Base-by-base conservation (phyloP, 257 asterid genomes). In the Fraxinus quadrangulata region DNA sequence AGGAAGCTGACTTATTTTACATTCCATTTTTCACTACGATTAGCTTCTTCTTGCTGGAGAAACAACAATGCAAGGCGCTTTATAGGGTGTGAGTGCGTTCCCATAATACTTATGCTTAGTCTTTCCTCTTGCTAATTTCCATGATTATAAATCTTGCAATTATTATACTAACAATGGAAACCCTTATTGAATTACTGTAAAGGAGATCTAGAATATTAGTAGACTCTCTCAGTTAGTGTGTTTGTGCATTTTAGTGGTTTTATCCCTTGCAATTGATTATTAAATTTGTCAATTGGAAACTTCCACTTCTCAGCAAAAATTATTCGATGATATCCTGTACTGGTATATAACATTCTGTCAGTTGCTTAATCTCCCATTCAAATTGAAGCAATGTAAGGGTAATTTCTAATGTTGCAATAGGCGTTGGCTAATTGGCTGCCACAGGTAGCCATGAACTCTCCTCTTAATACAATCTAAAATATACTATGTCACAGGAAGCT, bases 1-100 rank as follows among this genome's bases (percentile, higher is more conserved):
- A 93, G 81, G 98, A 92, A 76, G 98, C 98, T 19, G 98, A 93
- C 77, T 88, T 96, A 80, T 96, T 90, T 90, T 96, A 96, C 90
- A 89, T 95, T 79, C 98, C 97, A 56, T 89, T 91, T 77, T 94
- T 94, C 90, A 96, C 96, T 3, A 93, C 98, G 54, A 93, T 93
- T 71, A 89, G 98, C 89, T 92, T 81, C 87, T 96, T 96, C 90
- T 88, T 96, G 90, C 36, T 93, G 89, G 99, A 93, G 90, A 54
- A 54, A 54, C 63, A 54, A 6, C 63, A 19, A 54, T 54, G 63
- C 63, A 54, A 54, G 63, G 63, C 63, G 24, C 63, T 54, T 54
- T 54, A 54, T 19, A 54, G 63, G 63, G 63, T 54, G 63, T 54
- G 63, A 54, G 63, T 54, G 63, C 63, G 9, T 54, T 54, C 63